Evolutionary conservation across 177 flowering plant genomes (phyloP).

Genomic region (Vitis hybrid): DNA sequence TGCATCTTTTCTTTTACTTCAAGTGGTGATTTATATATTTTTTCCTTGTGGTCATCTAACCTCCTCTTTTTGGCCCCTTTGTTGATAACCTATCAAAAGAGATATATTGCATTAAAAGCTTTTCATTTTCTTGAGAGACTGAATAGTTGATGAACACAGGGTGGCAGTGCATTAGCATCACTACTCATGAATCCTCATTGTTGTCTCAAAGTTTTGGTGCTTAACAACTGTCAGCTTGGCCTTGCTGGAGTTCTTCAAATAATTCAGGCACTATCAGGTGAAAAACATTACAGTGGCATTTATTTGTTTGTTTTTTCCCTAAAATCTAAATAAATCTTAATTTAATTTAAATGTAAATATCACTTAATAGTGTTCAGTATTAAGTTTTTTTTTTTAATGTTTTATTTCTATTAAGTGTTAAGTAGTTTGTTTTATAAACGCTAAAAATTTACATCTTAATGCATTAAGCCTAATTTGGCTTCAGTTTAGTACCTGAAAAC

Average conservation of each 20-base stretch:
- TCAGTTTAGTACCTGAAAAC: not conserved
- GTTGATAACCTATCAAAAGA: not conserved
- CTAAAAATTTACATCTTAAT: no score
- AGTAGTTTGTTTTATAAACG: no score
- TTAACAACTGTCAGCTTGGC: constrained; percentile 74
- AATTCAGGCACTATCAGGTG: constrained; percentile 71
- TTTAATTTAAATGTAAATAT: no score
- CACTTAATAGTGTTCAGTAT: no score
- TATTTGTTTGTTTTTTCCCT: no score
- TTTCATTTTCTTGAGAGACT: not conserved
- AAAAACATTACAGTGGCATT: not conserved
- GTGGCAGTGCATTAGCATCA: constrained; percentile 48
- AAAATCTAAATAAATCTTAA: no score
- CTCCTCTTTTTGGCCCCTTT: no score
- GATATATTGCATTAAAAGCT: not conserved
- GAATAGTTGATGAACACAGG: constrained; percentile 45
- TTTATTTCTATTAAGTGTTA: no score
- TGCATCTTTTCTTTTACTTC: no score
- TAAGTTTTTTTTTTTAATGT: no score
- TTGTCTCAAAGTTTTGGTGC: constrained; percentile 54
- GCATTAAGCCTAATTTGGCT: constrained; percentile 1
- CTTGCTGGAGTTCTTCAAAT: constrained; percentile 56
- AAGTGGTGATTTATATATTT: no score
- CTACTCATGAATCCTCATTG: constrained; percentile 59
- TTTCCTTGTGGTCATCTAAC: no score